Conservation (phyloP, 2,329 filamentous ascomycete genomes). For the Pochonia chlamydosporia region DNA sequence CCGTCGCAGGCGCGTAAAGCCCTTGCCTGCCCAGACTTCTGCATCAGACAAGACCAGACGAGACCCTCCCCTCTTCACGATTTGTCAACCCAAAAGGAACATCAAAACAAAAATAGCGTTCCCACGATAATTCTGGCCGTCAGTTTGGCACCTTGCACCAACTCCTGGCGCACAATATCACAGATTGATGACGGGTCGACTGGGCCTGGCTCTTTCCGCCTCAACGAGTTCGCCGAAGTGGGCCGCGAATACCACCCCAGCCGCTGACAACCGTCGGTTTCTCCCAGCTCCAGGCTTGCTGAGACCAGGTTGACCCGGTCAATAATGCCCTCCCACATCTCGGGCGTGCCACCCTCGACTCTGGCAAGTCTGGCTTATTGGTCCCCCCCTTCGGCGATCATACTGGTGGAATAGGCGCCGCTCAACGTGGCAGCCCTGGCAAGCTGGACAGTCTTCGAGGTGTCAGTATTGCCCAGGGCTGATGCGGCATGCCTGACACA, state of each 20-base stretch:
- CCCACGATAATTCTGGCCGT: too few relatives aligned
- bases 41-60: too few relatives aligned
- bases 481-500: not conserved
- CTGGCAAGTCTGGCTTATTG: not conserved
- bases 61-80: too few relatives aligned
- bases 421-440: conserved; percentile 3
- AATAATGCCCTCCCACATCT: not conserved
- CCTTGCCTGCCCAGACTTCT: not conserved
- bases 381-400: not conserved
- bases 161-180: too few relatives aligned
- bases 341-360: not conserved
- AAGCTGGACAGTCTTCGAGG: not conserved
- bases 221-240: not conserved
- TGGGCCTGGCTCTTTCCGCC: not conserved
- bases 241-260: too few relatives aligned
- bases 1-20: not conserved
- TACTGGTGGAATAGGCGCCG: conserved; percentile 5
- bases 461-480: not conserved
- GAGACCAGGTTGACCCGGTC: too few relatives aligned
- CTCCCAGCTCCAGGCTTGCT: too few relatives aligned
- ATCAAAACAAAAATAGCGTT: too few relatives aligned
- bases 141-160: too few relatives aligned
- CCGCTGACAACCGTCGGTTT: too few relatives aligned
- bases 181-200: too few relatives aligned
- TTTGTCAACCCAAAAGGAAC: not conserved